Conservation (phyloP, 2,329 filamentous ascomycete species). For the Rutstroemia sp. region DNA sequence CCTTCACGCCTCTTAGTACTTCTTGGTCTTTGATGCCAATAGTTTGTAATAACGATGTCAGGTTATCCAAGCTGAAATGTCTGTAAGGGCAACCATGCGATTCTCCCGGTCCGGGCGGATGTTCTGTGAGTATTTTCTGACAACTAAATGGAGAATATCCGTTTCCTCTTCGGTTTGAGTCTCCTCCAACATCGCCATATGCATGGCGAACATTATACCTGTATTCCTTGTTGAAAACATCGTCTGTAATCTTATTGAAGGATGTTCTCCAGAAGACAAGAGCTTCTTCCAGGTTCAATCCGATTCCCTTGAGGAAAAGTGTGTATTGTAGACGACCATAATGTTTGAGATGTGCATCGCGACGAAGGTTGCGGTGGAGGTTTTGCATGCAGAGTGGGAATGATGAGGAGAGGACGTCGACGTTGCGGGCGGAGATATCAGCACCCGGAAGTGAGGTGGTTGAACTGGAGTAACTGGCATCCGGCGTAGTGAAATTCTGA, state of each 20-base stretch:
- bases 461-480: conserved; percentile 67
- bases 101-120: conserved; percentile 79
- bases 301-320: conserved; percentile 93
- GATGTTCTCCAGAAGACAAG: conserved; percentile 83
- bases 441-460: conserved; percentile 59
- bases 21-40: conserved; percentile 74
- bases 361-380: conserved; percentile 76
- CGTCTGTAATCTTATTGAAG: conserved; percentile 84
- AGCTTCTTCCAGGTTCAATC: conserved; percentile 83
- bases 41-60: conserved; percentile 65
- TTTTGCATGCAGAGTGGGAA: conserved; percentile 94
- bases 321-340: conserved; percentile 90
- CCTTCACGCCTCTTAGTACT: conserved; percentile 71
- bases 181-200: conserved; percentile 93
- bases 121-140: conserved; percentile 89
- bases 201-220: conserved; percentile 92
- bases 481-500: conserved; percentile 90
- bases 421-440: conserved; percentile 67
- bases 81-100: conserved; percentile 94
- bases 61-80: conserved; percentile 84
- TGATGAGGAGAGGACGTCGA: conserved; percentile 72
- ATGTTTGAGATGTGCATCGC: conserved; percentile 88
- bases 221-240: conserved; percentile 96
- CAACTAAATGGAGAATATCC: conserved; percentile 91
- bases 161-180: conserved; percentile 75